These are phyloP conservation scores for Laguncularia racemosa DNA, from an alignment of 345 rosid genomes.

Conservation along the genomic window DNA sequence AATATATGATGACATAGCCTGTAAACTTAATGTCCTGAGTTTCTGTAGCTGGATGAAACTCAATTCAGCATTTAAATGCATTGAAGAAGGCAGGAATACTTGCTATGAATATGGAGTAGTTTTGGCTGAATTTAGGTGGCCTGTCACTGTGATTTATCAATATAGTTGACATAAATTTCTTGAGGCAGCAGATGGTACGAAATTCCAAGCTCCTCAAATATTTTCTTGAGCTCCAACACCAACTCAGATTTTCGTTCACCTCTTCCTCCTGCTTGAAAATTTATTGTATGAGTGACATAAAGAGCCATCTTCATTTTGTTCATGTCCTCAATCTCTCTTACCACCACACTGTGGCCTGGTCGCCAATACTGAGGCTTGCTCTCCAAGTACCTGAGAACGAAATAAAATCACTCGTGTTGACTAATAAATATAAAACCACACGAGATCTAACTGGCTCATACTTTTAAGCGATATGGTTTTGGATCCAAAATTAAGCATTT, in stretches of 20 bases:
- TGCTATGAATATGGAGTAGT: too few species aligned
- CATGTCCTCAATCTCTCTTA: constrained; percentile 58
- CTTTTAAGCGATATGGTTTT: too few species aligned
- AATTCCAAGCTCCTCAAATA: constrained; percentile 50
- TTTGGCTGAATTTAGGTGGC: too few species aligned
- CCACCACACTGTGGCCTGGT: constrained; percentile 33
- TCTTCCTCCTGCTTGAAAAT: constrained; percentile 45
- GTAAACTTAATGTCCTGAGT: too few species aligned
- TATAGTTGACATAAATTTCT: constrained; percentile 30
- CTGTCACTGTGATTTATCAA: constrained; percentile 4
- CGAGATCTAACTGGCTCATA: too few species aligned
- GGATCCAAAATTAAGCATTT: too few species aligned
- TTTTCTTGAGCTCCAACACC: constrained; percentile 40
- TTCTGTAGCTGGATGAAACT: too few species aligned
- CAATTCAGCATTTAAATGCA: too few species aligned
- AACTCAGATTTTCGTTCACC: constrained; percentile 45
- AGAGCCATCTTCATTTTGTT: constrained; percentile 63
- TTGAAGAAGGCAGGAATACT: too few species aligned
- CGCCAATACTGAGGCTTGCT: constrained; percentile 58
- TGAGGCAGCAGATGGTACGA: constrained; percentile 53
- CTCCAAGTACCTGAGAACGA: constrained; percentile 46
- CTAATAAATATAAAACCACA: too few species aligned
- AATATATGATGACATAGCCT: too few species aligned
- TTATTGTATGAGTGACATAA: constrained; percentile 43
- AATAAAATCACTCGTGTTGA: neutral